A percentile compares a stretch with the other conserved stretches of the same genome.
These are phyloP conservation scores for Saccharomycopsis vini DNA, from an alignment of 805 yeast genomes.

Conservation along the genomic window DNA sequence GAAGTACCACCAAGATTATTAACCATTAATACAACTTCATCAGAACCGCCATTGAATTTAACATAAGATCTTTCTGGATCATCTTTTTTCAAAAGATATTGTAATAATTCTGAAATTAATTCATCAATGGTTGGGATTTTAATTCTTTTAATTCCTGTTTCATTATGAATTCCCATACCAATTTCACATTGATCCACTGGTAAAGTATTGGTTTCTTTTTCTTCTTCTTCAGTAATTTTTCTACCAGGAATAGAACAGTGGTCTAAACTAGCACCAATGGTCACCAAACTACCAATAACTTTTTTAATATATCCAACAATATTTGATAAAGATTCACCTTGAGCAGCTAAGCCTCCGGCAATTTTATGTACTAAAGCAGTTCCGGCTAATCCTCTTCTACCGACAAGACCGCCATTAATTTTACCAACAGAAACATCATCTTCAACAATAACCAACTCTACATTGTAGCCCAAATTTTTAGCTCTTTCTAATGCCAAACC, in stretches of 20 bases:
- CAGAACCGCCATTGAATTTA: conserved; percentile 49
- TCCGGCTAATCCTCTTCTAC: conserved; percentile 91
- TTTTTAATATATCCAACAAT: conserved; percentile 51
- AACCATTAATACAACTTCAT: conserved; percentile 60
- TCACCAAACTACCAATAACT: conserved; percentile 60
- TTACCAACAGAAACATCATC: conserved; percentile 96
- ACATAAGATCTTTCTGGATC: conserved; percentile 81
- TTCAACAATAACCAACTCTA: conserved; percentile 69
- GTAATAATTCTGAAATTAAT: conserved; percentile 48
- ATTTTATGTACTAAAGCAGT: conserved; percentile 80
- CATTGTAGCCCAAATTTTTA: conserved; percentile 61
- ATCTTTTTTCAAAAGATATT: conserved; percentile 47
- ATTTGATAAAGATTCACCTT: conserved; percentile 38
- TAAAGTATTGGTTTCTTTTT: conserved; percentile 27
- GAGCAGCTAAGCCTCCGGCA: conserved; percentile 60
- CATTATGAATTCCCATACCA: conserved; percentile 95
- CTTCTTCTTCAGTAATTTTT: conserved; percentile 28
- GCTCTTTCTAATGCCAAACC: conserved; percentile 89
- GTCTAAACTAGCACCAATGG: conserved; percentile 83
- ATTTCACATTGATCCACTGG: conserved; percentile 65
- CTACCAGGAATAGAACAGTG: conserved; percentile 83
- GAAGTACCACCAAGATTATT: conserved; percentile 92
- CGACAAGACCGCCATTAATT: conserved; percentile 82
- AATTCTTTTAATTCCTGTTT: conserved; percentile 63
- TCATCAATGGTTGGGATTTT: conserved; percentile 61